These are phyloP conservation scores for Suhomyces pyralidae DNA, from an alignment of 805 yeast genomes.

Conservation along the genomic window DNA sequence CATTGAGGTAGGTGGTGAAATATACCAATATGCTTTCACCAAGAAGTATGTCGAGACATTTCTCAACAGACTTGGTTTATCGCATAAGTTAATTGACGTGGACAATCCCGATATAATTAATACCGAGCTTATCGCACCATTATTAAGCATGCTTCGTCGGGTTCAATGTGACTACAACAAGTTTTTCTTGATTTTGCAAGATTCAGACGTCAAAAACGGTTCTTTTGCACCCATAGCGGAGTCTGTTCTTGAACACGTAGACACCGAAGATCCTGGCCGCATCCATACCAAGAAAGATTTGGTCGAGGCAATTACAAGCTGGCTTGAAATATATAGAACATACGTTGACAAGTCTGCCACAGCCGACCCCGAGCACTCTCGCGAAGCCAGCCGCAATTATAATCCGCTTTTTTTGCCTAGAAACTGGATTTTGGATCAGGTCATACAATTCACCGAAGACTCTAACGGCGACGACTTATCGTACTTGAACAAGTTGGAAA, in stretches of 20 bases:
- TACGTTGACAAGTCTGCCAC: conserved; percentile 41
- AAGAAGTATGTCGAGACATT: conserved; percentile 55
- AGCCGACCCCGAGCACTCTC: conserved; percentile 22
- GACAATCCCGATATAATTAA: conserved; percentile 37
- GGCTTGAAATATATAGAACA: conserved; percentile 51
- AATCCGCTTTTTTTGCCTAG: conserved; percentile 85
- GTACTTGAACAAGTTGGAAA: conserved; percentile 56
- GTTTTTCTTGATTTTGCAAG: conserved; percentile 67
- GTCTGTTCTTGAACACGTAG: conserved; percentile 18
- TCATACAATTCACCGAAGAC: conserved; percentile 56
- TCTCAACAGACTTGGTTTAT: conserved; percentile 67
- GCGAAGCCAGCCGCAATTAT: conserved; percentile 35
- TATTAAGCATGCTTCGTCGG: conserved; percentile 57
- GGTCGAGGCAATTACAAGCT: conserved; percentile 38
- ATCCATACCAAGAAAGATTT: conserved; percentile 37
- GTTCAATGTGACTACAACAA: conserved; percentile 75
- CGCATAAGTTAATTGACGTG: conserved; percentile 30
- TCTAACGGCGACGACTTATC: conserved; percentile 46
- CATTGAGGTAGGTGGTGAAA: conserved; percentile 61
- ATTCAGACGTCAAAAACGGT: conserved; percentile 22
- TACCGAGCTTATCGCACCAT: conserved; percentile 50
- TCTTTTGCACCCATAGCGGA: conserved; percentile 14
- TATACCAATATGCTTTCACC: conserved; percentile 62
- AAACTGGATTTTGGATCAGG: conserved; percentile 84
- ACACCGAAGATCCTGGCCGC: conserved; percentile 15